Base-by-base conservation (phyloP, 2,329 filamentous ascomycete genomes). In the Chalara sp. region DNA sequence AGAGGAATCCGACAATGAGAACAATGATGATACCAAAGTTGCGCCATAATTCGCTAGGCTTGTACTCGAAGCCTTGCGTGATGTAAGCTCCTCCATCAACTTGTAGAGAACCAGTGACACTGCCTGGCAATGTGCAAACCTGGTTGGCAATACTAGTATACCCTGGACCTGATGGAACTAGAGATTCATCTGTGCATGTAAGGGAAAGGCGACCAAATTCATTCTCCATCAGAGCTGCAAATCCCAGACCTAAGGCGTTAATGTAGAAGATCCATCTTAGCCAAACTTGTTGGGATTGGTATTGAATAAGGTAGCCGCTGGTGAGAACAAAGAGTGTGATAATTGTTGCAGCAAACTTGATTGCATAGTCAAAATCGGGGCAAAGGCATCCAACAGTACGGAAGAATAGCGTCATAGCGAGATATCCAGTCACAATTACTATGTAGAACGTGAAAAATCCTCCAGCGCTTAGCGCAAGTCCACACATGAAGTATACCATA, bases 1-100 rank as follows among this genome's bases (percentile, higher is more conserved):
- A 67, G 4, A 96, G 73, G 70, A 95, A 95, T 53, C 82, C 81
- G 40, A 85, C 68, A 49, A 95, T 88, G 55, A 95, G 78, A 1
- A 76, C 82, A 8, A 90, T 65, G 53, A 95, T 83, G 47, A 83
- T 81, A 7, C 80, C 80, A 51, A 83, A 76, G 61, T 83, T 83
- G 8, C 79, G 68, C 80, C 80, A 83, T 1, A 83, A 53, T 41
- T 82, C 72, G 0, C 58, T 58, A 45, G 76, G 67, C 13, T 67
- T 68, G 63, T 81, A 83, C 0, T 76, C 77, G 0, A 86, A 95
- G 0, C 76, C 81, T 28, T 80, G 68, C 0, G 76, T 73, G 53
- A 95, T 79, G 64, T 95, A 95, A 11, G 75, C 77, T 0, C 72
- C 70, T 4, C 89, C 90, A 1, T 76, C 75, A 0, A 95, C 80